These are phyloP conservation scores for Telopea speciosissima DNA, from an alignment of 177 flowering plant species.

Conservation along the genomic window DNA sequence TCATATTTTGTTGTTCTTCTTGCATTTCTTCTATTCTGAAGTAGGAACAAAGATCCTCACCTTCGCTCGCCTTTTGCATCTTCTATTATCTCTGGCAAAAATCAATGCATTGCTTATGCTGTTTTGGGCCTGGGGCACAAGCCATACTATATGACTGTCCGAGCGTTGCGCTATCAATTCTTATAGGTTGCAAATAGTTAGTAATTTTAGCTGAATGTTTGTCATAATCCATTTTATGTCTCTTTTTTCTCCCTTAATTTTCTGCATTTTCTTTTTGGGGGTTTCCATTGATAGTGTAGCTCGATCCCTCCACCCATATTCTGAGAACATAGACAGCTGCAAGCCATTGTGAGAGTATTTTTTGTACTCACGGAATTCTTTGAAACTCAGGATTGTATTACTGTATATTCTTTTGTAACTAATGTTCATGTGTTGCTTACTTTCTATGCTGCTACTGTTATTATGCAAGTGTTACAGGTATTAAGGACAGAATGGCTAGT, in stretches of 20 bases:
- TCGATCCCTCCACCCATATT: too few species aligned
- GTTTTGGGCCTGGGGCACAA: neutral
- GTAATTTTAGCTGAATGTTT: constrained; percentile 9
- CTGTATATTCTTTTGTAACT: too few species aligned
- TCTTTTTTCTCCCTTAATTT: neutral
- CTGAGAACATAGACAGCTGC: too few species aligned
- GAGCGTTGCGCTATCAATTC: neutral
- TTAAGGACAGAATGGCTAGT: too few species aligned
- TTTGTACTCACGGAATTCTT: too few species aligned
- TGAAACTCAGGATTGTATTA: too few species aligned
- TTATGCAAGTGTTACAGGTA: too few species aligned
- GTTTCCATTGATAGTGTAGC: too few species aligned
- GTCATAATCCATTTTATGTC: constrained; percentile 5
- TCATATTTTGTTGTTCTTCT: constrained; percentile 4
- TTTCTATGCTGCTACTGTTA: too few species aligned
- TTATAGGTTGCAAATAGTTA: constrained; percentile 3
- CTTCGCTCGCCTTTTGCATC: neutral
- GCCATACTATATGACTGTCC: neutral
- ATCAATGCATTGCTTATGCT: constrained; percentile 11
- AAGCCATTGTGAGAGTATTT: too few species aligned
- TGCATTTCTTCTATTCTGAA: neutral
- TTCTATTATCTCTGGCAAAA: neutral
- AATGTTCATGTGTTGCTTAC: too few species aligned
- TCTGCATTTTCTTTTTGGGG: neutral
- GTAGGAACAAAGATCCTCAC: neutral